Evolutionary conservation across 2,329 filamentous ascomycete genomes (phyloP), one percentile per base, ranked within the genome.

Genomic region (Clonostachys chloroleuca): DNA sequence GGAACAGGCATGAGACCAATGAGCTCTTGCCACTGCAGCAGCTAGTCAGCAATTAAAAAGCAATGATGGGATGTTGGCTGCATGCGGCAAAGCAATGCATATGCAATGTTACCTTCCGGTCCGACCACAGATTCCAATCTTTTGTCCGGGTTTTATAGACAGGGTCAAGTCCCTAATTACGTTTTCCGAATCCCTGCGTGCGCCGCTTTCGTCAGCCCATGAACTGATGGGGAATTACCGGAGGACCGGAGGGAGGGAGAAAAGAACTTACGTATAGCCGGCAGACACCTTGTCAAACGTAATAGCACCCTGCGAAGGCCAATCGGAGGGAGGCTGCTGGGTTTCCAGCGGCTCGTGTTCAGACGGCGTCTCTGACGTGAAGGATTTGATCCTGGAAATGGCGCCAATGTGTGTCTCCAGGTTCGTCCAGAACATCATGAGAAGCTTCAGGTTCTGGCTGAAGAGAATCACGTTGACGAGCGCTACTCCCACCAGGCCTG

Each of bases 251-350:
- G 24, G 24, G 24, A 24, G 24, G 24, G 24, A 40, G 37, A 40
- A 18, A 24, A 24, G 16, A 17, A 40, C 42, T 45, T 45, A 48
- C 47, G 41, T 49, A 34, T 49, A 49, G 14, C 45, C 46, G 7
- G 45, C 48, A 6, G 35, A 42, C n/a, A 45, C 37, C 67, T 92
- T 86, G 58, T 89, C 83, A 68, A 96, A 95, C 40, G 86, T 77
- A 18, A 96, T 83, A 46, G 83, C 84, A 44, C 92, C 92, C 55
- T 88, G 78, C n/a, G 87, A 80, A 12, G 92, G 92, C 92, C 92
- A 96, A 59, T 85, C 85, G 47, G 89, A 85, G 9, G 88, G 84
- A 33, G 90, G 89, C 5, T 35, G 16, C 5, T 45, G 43, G 4
- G 41, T 50, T 17, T 53, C 51, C 16, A 47, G 49, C 4, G 49